These are phyloP conservation scores for Phaffomyces opuntiae DNA, from an alignment of 805 yeast genomes.

Conservation along the genomic window DNA sequence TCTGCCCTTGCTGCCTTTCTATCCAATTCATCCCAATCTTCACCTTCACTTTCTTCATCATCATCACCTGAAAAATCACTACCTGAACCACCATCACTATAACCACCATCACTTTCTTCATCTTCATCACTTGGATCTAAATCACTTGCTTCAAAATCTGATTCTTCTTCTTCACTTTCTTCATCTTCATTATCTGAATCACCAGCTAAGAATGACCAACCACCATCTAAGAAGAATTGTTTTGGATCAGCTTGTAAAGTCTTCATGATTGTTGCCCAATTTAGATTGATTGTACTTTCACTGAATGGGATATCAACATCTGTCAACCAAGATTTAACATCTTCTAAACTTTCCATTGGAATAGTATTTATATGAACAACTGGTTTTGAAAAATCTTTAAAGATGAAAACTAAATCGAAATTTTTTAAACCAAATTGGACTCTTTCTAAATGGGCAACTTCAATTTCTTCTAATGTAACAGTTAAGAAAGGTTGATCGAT, in stretches of 20 bases:
- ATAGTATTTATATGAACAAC: slow-evolving; percentile 92
- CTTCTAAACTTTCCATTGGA: slow-evolving; percentile 87
- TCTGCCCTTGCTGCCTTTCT: slow-evolving; percentile 22
- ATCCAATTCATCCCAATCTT: slow-evolving; percentile 26
- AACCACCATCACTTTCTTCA: slow-evolving; percentile 30
- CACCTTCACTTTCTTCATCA: slow-evolving; percentile 35
- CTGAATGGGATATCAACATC: slow-evolving; percentile 94
- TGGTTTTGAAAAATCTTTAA: slow-evolving; percentile 81
- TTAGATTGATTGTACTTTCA: slow-evolving; percentile 92
- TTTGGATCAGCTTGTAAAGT: slow-evolving; percentile 89
- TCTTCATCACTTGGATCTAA: slow-evolving; percentile 37
- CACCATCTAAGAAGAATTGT: slow-evolving; percentile 90
- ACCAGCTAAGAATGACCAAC: slow-evolving; percentile 91
- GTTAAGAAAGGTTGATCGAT: slow-evolving; percentile 94
- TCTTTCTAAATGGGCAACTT: slow-evolving; percentile 92
- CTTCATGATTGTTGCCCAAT: slow-evolving; percentile 94
- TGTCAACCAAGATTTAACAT: slow-evolving; percentile 93
- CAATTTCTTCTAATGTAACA: slow-evolving; percentile 84
- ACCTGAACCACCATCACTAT: slow-evolving; percentile 28
- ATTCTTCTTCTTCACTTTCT: slow-evolving; percentile 47
- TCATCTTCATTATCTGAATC: slow-evolving; percentile 74
- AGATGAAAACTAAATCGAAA: slow-evolving; percentile 94
- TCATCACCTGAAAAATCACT: slow-evolving; percentile 30
- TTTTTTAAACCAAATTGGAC: slow-evolving; percentile 95
- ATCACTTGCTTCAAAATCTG: slow-evolving; percentile 39